Conservation (phyloP, 2,329 filamentous ascomycete species). For the Verticillium nonalfalfae region DNA sequence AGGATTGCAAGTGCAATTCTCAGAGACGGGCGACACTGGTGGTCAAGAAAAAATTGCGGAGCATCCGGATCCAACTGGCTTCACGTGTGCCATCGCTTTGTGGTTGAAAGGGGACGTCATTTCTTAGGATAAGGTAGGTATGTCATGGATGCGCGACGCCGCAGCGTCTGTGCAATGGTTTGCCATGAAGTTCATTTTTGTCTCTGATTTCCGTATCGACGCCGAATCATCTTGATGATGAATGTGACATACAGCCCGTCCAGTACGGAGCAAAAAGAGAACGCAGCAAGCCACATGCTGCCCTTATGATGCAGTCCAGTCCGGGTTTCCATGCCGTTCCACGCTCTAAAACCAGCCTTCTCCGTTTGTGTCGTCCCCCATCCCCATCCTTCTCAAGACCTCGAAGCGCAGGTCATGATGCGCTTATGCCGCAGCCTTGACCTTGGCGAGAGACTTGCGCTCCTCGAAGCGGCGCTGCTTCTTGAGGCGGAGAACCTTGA, state of each 20-base stretch:
- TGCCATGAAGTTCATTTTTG: conserved; percentile 30
- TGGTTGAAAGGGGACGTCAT: neutral
- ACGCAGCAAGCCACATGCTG: conserved; percentile 51
- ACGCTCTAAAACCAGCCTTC: conserved; percentile 11
- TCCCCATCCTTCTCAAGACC: neutral
- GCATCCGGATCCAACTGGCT: neutral
- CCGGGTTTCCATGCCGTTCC: conserved; percentile 24
- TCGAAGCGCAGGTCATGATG: conserved; percentile 19
- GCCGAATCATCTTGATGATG: conserved; percentile 53
- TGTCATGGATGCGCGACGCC: neutral
- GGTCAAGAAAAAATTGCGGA: neutral
- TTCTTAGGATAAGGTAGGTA: neutral
- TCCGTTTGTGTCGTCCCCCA: conserved; percentile 3
- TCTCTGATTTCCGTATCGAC: conserved; percentile 59
- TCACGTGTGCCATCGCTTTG: neutral
- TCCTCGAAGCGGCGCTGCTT: conserved; percentile 99
- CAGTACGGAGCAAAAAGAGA: conserved; percentile 50
- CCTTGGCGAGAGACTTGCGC: conserved; percentile 91
- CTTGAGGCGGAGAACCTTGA: conserved; percentile 99
- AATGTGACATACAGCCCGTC: conserved; percentile 61
- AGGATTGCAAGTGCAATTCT: neutral
- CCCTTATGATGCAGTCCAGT: conserved; percentile 39
- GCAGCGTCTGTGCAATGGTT: conserved; percentile 8
- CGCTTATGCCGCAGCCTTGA: conserved; percentile 72
- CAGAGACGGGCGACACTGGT: neutral